Evolutionary conservation across 2,329 filamentous ascomycete genomes (phyloP).

Genomic region (Ophiognomonia clavigignenti-juglandacearum): DNA sequence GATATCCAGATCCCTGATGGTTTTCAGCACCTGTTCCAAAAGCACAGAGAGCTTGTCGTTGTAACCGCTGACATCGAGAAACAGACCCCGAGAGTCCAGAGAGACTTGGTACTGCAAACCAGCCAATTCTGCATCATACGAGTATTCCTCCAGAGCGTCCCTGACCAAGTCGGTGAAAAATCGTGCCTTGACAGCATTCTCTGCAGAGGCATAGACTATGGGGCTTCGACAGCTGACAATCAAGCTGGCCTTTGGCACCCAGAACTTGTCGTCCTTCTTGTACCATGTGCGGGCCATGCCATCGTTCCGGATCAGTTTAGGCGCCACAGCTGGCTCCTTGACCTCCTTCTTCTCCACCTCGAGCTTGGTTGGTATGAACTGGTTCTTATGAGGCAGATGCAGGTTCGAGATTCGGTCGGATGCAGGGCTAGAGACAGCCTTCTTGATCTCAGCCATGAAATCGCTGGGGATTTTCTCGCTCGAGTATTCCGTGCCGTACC

Average conservation of each 20-base stretch:
- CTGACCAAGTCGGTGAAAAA: slow-evolving; percentile 82
- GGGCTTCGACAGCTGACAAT: slow-evolving; percentile 77
- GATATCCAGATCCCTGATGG: slow-evolving; percentile 79
- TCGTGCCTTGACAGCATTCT: slow-evolving; percentile 70
- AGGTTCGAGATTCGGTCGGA: slow-evolving; percentile 63
- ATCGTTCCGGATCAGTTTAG: slow-evolving; percentile 82
- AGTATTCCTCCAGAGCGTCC: slow-evolving; percentile 87
- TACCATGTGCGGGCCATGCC: slow-evolving; percentile 80
- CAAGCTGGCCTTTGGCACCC: slow-evolving; percentile 92
- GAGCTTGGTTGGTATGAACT: slow-evolving; percentile 89
- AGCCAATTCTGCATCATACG: slow-evolving; percentile 91
- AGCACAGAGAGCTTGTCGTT: slow-evolving; percentile 94
- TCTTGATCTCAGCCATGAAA: slow-evolving; percentile 65
- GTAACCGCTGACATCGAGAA: slow-evolving; percentile 80
- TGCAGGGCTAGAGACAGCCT: slow-evolving; percentile 54
- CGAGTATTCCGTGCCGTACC: slow-evolving; percentile 96
- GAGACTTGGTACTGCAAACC: slow-evolving; percentile 80
- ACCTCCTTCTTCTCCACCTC: slow-evolving; percentile 94
- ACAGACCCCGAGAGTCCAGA: slow-evolving; percentile 67
- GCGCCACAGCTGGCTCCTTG: slow-evolving; percentile 66
- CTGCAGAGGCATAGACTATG: slow-evolving; percentile 71
- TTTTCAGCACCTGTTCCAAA: slow-evolving; percentile 79
- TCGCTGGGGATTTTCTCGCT: slow-evolving; percentile 73
- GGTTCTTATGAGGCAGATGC: slow-evolving; percentile 86
- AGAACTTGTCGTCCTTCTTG: slow-evolving; percentile 98